phyloP scores from a whole-genome alignment of 129 eudicot species.

The Ambrosia trifida region DNA sequence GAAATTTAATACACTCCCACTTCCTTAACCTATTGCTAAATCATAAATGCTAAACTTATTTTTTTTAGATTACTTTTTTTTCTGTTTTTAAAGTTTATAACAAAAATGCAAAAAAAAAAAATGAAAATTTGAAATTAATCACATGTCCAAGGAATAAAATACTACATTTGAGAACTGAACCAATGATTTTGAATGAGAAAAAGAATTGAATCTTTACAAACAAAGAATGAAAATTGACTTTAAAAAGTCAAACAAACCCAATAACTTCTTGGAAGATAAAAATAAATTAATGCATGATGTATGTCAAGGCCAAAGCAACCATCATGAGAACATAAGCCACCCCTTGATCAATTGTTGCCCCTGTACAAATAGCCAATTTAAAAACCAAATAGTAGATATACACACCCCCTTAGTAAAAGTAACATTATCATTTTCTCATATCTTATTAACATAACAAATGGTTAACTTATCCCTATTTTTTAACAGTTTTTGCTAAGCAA shows the following conservation, averaged over 20 bases:
- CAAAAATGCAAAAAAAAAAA: background rate
- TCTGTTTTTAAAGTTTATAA: background rate
- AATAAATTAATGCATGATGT: constrained; percentile 36
- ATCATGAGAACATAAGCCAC: constrained; percentile 45
- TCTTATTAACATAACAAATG: background rate
- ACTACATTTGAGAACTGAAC: constrained; percentile 11
- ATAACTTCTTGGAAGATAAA: constrained; percentile 17
- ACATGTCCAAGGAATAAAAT: background rate
- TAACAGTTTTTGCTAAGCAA: no score
- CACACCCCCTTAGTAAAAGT: background rate
- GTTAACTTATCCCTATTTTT: background rate
- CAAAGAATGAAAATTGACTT: constrained; percentile 32
- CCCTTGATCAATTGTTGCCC: constrained; percentile 45
- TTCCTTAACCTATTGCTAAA: no score
- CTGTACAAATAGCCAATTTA: constrained; percentile 6
- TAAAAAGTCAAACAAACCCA: constrained; percentile 18
- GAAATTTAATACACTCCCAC: no score
- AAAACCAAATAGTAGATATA: background rate
- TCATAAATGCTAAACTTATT: no score
- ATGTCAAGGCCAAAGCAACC: constrained; percentile 45
- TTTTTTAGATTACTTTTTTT: no score
- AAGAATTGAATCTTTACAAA: constrained; percentile 23
- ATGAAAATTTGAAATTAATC: background rate
- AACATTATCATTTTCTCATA: background rate
- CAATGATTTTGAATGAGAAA: constrained; percentile 6